Evolutionary conservation across 2,329 filamentous ascomycete genomes (phyloP), one percentile per base, ranked within the genome.

Genomic region (Arthrobotrys entomopaga): DNA sequence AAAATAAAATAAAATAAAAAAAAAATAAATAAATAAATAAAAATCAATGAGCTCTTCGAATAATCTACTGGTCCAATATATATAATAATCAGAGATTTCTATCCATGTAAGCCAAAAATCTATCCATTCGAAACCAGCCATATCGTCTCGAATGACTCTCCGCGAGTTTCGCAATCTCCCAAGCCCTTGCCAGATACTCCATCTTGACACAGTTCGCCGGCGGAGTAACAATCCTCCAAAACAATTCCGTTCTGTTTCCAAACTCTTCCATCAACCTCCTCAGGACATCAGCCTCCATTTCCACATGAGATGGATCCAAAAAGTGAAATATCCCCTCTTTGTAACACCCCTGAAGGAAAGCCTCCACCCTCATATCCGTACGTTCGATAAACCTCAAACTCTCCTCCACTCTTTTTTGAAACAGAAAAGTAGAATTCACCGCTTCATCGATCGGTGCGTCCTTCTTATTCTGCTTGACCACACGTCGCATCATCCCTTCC

Each of bases 381-480:
- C 63, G 29, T 63, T 73, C 69, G 1, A 73, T 57, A 20, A 53
- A 73, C 29, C 61, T 58, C 13, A 73, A 20, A 10, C 61, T 61
- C 29, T 66, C 61, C 20, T 73, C 61, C 8, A 73, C 57, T 13
- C 69, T 58, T 29, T 53, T 56, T 53, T 66, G 69, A 50, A 73
- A 73, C 24, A 73, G 19, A 13, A 49, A 73, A 7, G 56, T 42
- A 1, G 56, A 61, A 20, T 61, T 66, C 3, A 66, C 58, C 7
- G 46, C 43, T n/a, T 57, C 49, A 42, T 43, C 19, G 24, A 48
- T 4, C 7, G 65, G 16, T 26, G 29, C 22, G 4, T 8, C 15
- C 3, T 50, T 42, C n/a, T 49, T 19, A 19, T 46, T 59, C 20
- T 73, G 61, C 2, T 66, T 56, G 5, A 63, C 42, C 19, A 73